Base-by-base conservation (phyloP, 2,329 filamentous ascomycete species). In the Biscogniauxia mediterranea region DNA sequence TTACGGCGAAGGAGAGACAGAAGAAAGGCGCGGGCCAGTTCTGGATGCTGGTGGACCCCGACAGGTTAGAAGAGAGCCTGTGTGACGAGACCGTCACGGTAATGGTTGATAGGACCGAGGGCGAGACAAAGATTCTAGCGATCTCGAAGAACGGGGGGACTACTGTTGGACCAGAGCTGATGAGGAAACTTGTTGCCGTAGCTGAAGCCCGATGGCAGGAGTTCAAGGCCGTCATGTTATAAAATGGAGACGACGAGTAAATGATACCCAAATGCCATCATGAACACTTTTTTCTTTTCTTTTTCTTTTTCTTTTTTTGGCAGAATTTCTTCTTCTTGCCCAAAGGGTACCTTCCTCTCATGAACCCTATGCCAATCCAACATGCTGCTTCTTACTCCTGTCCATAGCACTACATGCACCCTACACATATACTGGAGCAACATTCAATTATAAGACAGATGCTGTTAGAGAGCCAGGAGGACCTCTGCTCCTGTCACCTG, bases 21-120 rank as follows among this genome's bases (percentile, higher is more conserved):
- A 58, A 38, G 55, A 77, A 74, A 54, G 71, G 73, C 2, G 75
- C 77, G 68, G 81, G 77, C 66, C 82, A 80, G 70, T 82, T 81
- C 71, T 96, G 93, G 92, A 80, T 97, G 2, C 77, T 99, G 60
- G 86, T 90, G 6, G 95, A 99, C 77, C 92, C 92, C 2, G 95
- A 99, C 78, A 85, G 87, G 21, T 89, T 96, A 68, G 95, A 99
- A 78, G 95, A 98, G 78, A 85, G 84, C 8, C 77, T 96, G 52
- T 96, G 92, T 72, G 82, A 88, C 63, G 95, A 99, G 81, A 84
- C 78, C n/a, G 80, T 95, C n/a, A 93, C 89, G 2, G 79, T 97
- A 38, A 88, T 95, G 55, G 85, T 97, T n/a, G 90, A 94, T 72
- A 79, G 79, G 61, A 77, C 74, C 13, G 70, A 73, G n/a, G 83